Base-by-base conservation (phyloP, 805 yeast species). In the Myxozyma udenii region DNA sequence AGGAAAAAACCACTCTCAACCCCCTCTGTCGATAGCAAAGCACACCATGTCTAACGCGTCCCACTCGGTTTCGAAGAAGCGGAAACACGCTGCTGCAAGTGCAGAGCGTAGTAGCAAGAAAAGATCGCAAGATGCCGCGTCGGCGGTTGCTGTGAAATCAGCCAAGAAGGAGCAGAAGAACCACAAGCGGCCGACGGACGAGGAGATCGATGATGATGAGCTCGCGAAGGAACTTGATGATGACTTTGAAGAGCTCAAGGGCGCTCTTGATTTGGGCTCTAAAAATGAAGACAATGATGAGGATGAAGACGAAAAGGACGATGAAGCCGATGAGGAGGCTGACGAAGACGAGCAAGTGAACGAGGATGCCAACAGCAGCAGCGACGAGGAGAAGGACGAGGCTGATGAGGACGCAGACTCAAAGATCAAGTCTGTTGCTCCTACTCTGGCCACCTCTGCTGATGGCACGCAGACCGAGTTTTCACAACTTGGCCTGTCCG, bases 401-500 rank as follows among this genome's bases (percentile, higher is more conserved):
- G 48, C 40, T 2, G 48, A 32, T n/a, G 39, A 22, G 7, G 38
- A 30, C 23, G 41, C 21, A 6, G 41, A 43, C 33, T 45, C 57
- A 26, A 19, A 30, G 6, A 16, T 37, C 32, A n/a, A 16, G n/a
- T 9, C 9, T 28, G 33, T 9, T 28, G 33, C 33, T 28, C 33
- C 33, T n/a, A n/a, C n/a, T n/a, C n/a, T n/a, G n/a, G n/a, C n/a
- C n/a, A n/a, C n/a, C n/a, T n/a, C n/a, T n/a, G n/a, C n/a, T n/a
- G n/a, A n/a, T 9, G 37, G n/a, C 23, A 33, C 36, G 2, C 61
- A 57, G 11, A 64, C 67, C 33, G 61, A 63, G 22, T 79, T 79
- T 62, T 50, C 73, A 0, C 82, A 77, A 43, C 73, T 85, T 48
- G 79, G 83, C 11, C 76, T 93, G 39, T 87, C 96, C 2, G 84